Evolutionary conservation across 2,329 filamentous ascomycete genomes (phyloP), one percentile per base, ranked within the genome.

Genomic region (Amylocarpus encephaloides): DNA sequence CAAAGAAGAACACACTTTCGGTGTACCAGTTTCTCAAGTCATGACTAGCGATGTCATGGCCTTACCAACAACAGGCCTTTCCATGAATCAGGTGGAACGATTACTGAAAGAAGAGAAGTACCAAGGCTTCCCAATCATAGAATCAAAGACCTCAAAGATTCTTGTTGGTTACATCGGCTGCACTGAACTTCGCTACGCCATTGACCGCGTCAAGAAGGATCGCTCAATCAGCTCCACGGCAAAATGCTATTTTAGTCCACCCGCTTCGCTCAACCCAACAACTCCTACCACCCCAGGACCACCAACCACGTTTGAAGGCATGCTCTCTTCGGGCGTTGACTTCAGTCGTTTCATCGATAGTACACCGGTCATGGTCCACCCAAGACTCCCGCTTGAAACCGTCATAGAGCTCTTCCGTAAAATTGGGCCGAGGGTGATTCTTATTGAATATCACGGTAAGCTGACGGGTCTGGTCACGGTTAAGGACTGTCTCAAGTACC

Each of bases 401-500:
- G 92, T 95, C 30, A 96, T 98, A 90, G 93, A 98, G 65, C 76
- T 98, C 10, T 98, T 98, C 74, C 92, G 92, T 67, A 98, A 97
- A 72, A 94, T 98, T 66, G 93, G 93, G 0, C 93, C 92, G 0
- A 81, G 93, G 1, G 90, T 96, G 5, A 92, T 98, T 44, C 76
- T 98, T 3, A 85, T 96, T 35, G 93, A 98, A 67, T 86, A 95
- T 65, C 86, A 88, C 51, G 93, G 93, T 12, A 80, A 81, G 44
- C 76, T 98, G 1, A 80, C 79, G 0, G 93, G 93, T 0, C 76
- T 98, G 0, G 88, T 98, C 1, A 98, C 93, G 0, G 87, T 96
- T 55, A 98, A 98, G 68, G 93, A 98, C 67, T 97, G 93, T 60
- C 73, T 98, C 49, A 95, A 93, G 67, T 97, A 95, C 64, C 92